Conservation (phyloP, 352 stramenopile species). For the Pythium utonaiense region DNA sequence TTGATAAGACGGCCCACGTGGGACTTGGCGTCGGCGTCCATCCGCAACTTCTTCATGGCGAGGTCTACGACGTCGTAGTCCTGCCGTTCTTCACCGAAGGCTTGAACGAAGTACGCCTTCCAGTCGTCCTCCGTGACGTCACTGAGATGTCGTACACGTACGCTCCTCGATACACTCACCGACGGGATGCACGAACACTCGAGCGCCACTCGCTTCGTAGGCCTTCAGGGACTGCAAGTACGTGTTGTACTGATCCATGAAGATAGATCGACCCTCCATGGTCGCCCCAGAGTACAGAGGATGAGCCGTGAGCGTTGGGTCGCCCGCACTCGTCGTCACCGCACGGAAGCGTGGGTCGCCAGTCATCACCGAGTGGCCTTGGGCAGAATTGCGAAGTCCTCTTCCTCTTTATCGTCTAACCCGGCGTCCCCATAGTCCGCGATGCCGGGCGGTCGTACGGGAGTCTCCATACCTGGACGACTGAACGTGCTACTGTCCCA, state of each 20-base stretch:
- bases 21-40: slow-evolving; percentile 4
- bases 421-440: not conserved
- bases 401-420: too few relatives aligned
- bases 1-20: not conserved
- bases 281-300: not conserved
- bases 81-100: not conserved
- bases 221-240: not conserved
- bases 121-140: not conserved
- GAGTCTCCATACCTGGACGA: slow-evolving; percentile 27
- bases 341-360: not conserved
- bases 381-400: not conserved
- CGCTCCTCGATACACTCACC: not conserved
- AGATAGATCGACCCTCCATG: not conserved
- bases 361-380: not conserved
- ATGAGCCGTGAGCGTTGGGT: not conserved
- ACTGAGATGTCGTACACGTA: not conserved
- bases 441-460: too few relatives aligned
- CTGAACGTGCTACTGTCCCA: too few relatives aligned
- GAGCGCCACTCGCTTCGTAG: not conserved
- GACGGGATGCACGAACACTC: not conserved
- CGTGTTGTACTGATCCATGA: slow-evolving; percentile 3
- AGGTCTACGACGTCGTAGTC: slow-evolving; percentile 6
- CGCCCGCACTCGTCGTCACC: too few relatives aligned
- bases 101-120: not conserved
- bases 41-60: slow-evolving; percentile 5